These are phyloP conservation scores for Penicillium coffeae DNA, from an alignment of 495 filamentous ascomycete species.

Conservation along the genomic window DNA sequence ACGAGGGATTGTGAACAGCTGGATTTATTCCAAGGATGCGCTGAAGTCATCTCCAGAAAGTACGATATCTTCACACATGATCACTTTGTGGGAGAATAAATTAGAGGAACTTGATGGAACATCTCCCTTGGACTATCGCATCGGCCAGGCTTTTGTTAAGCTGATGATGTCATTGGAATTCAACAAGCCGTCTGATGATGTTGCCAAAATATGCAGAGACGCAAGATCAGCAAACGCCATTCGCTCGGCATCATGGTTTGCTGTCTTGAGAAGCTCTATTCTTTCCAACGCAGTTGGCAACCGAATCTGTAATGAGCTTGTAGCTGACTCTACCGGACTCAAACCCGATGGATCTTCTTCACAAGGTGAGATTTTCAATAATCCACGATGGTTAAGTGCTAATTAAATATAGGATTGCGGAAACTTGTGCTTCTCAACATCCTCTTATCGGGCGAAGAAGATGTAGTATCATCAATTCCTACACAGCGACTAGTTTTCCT, in stretches of 20 bases:
- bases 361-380: slow-evolving; percentile 34
- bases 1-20: slow-evolving; percentile 49
- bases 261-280: slow-evolving; percentile 31
- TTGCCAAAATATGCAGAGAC: slow-evolving; percentile 34
- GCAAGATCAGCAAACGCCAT: slow-evolving; percentile 37
- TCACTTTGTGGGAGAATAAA: slow-evolving; percentile 34
- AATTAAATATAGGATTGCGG: slow-evolving; percentile 38
- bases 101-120: slow-evolving; percentile 28
- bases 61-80: slow-evolving; percentile 23
- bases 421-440: slow-evolving; percentile 58
- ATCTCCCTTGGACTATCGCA: slow-evolving; percentile 33
- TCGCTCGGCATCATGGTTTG: slow-evolving; percentile 38
- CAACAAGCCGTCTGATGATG: slow-evolving; percentile 28
- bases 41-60: slow-evolving; percentile 6
- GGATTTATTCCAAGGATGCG: slow-evolving; percentile 32
- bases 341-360: slow-evolving; percentile 35
- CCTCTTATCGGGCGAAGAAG: slow-evolving; percentile 50
- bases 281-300: slow-evolving; percentile 35
- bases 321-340: slow-evolving; percentile 56
- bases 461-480: slow-evolving; percentile 54
- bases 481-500: slow-evolving; percentile 80
- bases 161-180: slow-evolving; percentile 28
- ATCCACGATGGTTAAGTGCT: slow-evolving; percentile 3
- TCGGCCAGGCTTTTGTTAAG: slow-evolving; percentile 42
- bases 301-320: slow-evolving; percentile 53